phyloP scores from a whole-genome alignment of 805 yeast species.

The Saccharomyces mikatae region DNA sequence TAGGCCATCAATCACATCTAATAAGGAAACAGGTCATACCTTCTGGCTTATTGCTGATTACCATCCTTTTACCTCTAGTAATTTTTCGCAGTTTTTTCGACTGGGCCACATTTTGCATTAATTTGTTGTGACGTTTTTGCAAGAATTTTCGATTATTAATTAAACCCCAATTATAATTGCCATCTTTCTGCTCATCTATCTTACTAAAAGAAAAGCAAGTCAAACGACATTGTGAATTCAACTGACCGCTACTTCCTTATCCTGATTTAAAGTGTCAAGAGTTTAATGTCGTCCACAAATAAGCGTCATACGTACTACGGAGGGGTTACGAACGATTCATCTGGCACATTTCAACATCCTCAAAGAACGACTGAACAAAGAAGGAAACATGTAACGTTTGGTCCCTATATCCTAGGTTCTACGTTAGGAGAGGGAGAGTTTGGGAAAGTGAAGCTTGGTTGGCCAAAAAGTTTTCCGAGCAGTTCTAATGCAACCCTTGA shows the following conservation, averaged over 20 bases:
- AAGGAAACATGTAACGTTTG: constrained; percentile 72
- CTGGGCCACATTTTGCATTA: background rate
- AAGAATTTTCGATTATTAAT: background rate
- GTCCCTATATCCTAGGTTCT: constrained; percentile 81
- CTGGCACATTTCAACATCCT: background rate
- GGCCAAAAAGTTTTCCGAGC: constrained; percentile 57
- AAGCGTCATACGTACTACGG: constrained; percentile 29
- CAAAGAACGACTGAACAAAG: constrained; percentile 5
- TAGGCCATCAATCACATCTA: background rate
- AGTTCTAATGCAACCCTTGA: constrained; percentile 8
- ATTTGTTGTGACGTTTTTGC: background rate
- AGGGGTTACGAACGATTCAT: constrained; percentile 10
- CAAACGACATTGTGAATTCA: background rate
- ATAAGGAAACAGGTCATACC: background rate
- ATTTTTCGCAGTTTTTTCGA: background rate
- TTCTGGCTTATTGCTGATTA: background rate
- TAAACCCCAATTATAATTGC: background rate
- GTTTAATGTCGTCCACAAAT: constrained; percentile 14
- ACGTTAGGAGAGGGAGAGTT: constrained; percentile 98
- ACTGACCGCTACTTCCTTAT: constrained; percentile 6
- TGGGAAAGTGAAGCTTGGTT: constrained; percentile 96
- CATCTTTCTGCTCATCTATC: background rate
- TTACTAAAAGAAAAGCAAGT: background rate
- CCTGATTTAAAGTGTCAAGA: constrained; percentile 10
- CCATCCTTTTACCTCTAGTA: background rate